Evolutionary conservation across 2,329 filamentous ascomycete genomes (phyloP), one percentile per base, ranked within the genome.

Genomic region (Sporothrix pallida): DNA sequence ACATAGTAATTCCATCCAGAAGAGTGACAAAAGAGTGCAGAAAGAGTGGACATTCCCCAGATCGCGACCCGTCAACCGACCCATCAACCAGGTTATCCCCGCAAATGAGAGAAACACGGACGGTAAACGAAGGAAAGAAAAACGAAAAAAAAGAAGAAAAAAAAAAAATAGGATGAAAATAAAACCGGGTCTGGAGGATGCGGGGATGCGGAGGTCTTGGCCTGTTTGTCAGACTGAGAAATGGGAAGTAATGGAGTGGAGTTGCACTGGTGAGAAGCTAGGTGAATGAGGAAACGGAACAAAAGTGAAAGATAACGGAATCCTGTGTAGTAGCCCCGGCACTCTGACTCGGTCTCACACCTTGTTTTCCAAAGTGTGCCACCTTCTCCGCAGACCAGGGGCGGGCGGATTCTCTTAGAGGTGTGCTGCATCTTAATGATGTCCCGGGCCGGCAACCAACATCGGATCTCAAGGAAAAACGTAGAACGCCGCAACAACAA

Each of bases 391-490:
- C 62, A 67, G n/a, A n/a, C 17, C 58, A 63, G 31, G 58, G 58
- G 17, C 23, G 23, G 31, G 31, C 31, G 31, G 31, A 37, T 5
- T 63, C 23, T 9, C n/a, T 0, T n/a, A 37, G 10, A 15, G 3
- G 37, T 20, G n/a, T 23, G 23, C 10, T 67, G n/a, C 62, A 67
- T n/a, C n/a, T 10, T 44, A 67, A 48, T 48, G 62, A 67, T 67
- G 10, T 26, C 12, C 62, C 62, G 44, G 42, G 2, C 62, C 42
- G 62, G 42, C 42, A 48, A 48, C 23, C 7, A 10, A 67, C n/a
- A 10, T 65, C 20, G 42, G n/a, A 9, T 23, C 23, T 60, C 46
- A 12, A 17, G 3, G 46, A 48, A 48, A 48, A 48, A 4, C 10
- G 15, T 9, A 20, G 17, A 54, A 8, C 17, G 10, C 1, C n/a